Evolutionary conservation across 345 rosid species (phyloP).

Genomic region (Luvunga scandens): DNA sequence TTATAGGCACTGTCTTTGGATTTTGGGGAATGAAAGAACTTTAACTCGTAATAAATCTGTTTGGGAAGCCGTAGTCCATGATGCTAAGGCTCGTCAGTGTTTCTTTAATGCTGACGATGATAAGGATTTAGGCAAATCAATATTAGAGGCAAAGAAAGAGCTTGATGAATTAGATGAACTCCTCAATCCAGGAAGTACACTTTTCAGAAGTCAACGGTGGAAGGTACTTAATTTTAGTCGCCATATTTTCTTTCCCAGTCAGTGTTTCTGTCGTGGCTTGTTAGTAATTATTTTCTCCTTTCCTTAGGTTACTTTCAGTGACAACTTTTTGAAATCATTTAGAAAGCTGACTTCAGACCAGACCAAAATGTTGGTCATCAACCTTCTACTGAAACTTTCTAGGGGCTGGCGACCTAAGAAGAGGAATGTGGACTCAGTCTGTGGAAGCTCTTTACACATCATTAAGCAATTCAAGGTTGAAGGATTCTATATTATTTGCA

Average conservation of each 20-base stretch:
- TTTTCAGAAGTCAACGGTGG: constrained; percentile 42
- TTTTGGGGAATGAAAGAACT: constrained; percentile 45
- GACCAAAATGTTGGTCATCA: constrained; percentile 24
- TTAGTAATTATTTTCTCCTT: not conserved
- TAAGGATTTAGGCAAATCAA: constrained; percentile 28
- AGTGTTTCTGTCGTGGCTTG: constrained; percentile 19
- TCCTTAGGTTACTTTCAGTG: constrained; percentile 49
- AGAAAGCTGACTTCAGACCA: constrained; percentile 30
- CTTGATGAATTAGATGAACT: constrained; percentile 39
- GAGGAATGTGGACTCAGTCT: constrained; percentile 23
- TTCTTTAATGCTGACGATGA: constrained; percentile 47
- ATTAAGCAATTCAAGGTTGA: constrained; percentile 46
- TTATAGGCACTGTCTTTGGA: constrained; percentile 51
- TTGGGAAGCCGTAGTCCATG: constrained; percentile 32
- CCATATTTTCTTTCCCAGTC: not conserved
- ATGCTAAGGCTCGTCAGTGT: constrained; percentile 43
- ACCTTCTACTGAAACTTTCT: constrained; percentile 33
- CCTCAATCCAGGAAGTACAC: constrained; percentile 25
- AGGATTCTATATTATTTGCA: constrained; percentile 33
- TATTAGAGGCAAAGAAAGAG: constrained; percentile 39
- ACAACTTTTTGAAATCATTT: constrained; percentile 46
- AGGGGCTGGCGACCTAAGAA: constrained; percentile 55
- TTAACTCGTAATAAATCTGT: constrained; percentile 29
- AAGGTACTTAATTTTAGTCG: constrained; percentile 28
- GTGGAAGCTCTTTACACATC: constrained; percentile 32